Evolutionary conservation across 495 filamentous ascomycete species (phyloP), one percentile per base, ranked within the genome.

Genomic region (Penicillium subrubescens): DNA sequence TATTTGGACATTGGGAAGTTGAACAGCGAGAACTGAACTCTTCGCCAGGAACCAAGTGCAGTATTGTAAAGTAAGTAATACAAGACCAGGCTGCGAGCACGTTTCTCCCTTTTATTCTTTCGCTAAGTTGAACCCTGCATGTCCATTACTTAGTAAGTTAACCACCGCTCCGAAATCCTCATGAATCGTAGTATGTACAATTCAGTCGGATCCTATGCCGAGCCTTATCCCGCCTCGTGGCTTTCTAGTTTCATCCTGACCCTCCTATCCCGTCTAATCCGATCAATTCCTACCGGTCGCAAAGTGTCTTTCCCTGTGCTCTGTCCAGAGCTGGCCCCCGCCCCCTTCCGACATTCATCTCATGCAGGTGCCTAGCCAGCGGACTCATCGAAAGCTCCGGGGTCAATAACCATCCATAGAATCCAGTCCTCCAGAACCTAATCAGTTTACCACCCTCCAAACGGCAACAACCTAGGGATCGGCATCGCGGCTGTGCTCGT

Each of bases 401-500:
- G 21, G 11, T 25, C 10, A 17, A 48, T 8, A 46, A 46, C n/a
- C n/a, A n/a, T n/a, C 21, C 44, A 48, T 19, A 48, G 17, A 44
- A 2, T 43, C 15, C n/a, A 17, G n/a, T 44, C 43, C 17, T 44
- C 7, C 43, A 44, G 8, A 0, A 37, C 12, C 35, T 3, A 37
- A 37, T 14, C 35, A 3, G 8, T 3, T 1, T 27, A 27, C 25
- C 25, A 27, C 25, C 8, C 7, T 25, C 15, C 2, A 48, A 12
- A 48, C 43, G 8, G 19, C 8, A 2, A 29, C n/a, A n/a, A n/a
- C n/a, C n/a, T n/a, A 21, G 48, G 25, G 48, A 52, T 52, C 48
- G 48, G 48, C 48, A 31, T 52, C 27, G 48, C 48, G 48, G 48
- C 48, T 31, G 48, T 52, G 48, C 48, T 52, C 14, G 25, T 43